Conservation (phyloP, 2,329 filamentous ascomycete species). For the Hypoxylon sp. region DNA sequence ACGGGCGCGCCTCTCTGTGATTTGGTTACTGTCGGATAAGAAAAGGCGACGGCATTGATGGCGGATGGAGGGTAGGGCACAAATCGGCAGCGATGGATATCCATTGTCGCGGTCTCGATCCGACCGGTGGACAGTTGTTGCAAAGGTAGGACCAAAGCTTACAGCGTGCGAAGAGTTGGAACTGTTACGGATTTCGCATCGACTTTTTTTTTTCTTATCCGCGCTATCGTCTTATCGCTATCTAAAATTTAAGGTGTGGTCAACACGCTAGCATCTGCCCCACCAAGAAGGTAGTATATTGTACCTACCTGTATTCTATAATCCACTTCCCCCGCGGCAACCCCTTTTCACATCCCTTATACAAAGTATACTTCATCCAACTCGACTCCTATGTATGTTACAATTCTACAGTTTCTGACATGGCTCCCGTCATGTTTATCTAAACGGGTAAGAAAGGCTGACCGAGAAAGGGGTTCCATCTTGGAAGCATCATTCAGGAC, state of each 20-base stretch:
- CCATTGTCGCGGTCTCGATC: conserved; percentile 70
- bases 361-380: too few relatives aligned
- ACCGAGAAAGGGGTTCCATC: not conserved
- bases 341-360: not conserved
- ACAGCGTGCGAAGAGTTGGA: not conserved
- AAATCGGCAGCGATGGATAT: conserved; percentile 97
- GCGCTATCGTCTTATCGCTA: conserved; percentile 29
- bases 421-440: not conserved
- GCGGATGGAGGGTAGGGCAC: conserved; percentile 91
- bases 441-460: not conserved
- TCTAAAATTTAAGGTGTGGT: conserved; percentile 10
- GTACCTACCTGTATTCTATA: too few relatives aligned
- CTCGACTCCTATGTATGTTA: not conserved
- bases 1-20: conserved; percentile 71
- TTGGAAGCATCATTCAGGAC: not conserved
- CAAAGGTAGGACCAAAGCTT: not conserved
- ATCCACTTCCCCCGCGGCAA: too few relatives aligned
- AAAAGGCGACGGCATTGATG: conserved; percentile 96
- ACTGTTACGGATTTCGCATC: conserved; percentile 9
- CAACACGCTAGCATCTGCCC: not conserved
- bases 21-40: conserved; percentile 73
- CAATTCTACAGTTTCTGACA: not conserved
- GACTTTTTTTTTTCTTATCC: conserved; percentile 31
- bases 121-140: conserved; percentile 1
- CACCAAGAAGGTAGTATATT: not conserved